A percentile compares a stretch with the other conserved stretches of the same genome.
These are phyloP conservation scores for Teunomyces pallodes DNA, from an alignment of 805 yeast species.

Conservation along the genomic window DNA sequence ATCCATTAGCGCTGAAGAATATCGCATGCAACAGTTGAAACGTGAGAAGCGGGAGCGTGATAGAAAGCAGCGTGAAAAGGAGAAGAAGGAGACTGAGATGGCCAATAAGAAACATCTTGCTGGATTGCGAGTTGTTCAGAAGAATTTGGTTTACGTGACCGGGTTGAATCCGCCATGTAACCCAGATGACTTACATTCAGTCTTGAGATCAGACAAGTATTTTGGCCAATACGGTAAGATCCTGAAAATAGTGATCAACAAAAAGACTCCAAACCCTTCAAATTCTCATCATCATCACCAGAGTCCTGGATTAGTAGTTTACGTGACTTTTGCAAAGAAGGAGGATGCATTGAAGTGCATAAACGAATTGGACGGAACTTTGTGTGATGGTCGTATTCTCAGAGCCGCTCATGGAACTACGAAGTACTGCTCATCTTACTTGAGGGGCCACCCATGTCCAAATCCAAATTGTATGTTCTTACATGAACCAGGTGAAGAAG, in stretches of 20 bases:
- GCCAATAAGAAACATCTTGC: slow-evolving; percentile 85
- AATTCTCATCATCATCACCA: slow-evolving; percentile 38
- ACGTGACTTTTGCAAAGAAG: slow-evolving; percentile 87
- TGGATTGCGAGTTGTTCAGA: slow-evolving; percentile 97
- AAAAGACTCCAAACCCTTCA: slow-evolving; percentile 53
- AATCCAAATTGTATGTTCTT: slow-evolving; percentile 98
- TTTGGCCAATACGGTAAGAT: slow-evolving; percentile 99
- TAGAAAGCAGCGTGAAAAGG: slow-evolving; percentile 83
- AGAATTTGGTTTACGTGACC: slow-evolving; percentile 92
- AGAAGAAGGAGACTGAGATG: slow-evolving; percentile 84
- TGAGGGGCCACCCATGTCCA: slow-evolving; percentile 94
- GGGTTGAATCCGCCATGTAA: slow-evolving; percentile 86
- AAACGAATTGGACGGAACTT: slow-evolving; percentile 86
- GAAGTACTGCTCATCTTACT: slow-evolving; percentile 93
- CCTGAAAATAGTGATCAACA: slow-evolving; percentile 88
- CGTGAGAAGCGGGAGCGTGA: slow-evolving; percentile 80
- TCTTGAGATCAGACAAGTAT: slow-evolving; percentile 84
- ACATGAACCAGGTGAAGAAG: slow-evolving; percentile 99
- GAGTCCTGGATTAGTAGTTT: slow-evolving; percentile 86
- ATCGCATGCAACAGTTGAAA: slow-evolving; percentile 75
- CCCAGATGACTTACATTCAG: slow-evolving; percentile 78
- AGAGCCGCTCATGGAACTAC: slow-evolving; percentile 99
- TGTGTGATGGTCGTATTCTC: slow-evolving; percentile 84
- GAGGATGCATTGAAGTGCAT: slow-evolving; percentile 96
- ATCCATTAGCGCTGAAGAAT: slow-evolving; percentile 80